phyloP scores from a whole-genome alignment of 805 yeast genomes.

The Myxozyma udenii region DNA sequence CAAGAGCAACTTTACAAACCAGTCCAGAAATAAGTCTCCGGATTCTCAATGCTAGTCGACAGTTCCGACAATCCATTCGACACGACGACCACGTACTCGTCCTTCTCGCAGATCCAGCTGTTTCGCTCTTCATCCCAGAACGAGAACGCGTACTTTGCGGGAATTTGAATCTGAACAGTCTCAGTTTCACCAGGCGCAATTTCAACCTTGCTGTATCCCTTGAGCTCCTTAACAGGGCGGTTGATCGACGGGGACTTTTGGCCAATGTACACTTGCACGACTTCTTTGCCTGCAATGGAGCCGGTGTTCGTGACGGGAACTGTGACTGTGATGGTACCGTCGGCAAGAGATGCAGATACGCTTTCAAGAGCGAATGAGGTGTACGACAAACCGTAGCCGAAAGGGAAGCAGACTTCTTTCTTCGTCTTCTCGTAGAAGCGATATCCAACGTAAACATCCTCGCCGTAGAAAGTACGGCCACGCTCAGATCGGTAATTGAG shows the following conservation, averaged over 20 bases:
- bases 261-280: conserved; percentile 52
- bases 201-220: conserved; percentile 52
- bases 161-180: conserved; percentile 42
- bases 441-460: conserved; percentile 64
- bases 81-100: conserved; percentile 45
- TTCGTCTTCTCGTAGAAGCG: conserved; percentile 55
- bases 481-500: conserved; percentile 50
- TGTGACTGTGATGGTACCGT: background rate
- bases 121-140: conserved; percentile 51
- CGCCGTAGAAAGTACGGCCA: conserved; percentile 60
- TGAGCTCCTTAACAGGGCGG: conserved; percentile 60
- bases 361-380: background rate
- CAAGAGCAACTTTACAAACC: conserved; percentile 27
- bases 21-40: conserved; percentile 31
- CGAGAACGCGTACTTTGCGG: conserved; percentile 52
- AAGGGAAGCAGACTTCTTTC: conserved; percentile 52
- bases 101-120: conserved; percentile 54
- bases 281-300: conserved; percentile 49
- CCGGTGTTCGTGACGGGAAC: conserved; percentile 32
- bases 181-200: conserved; percentile 43
- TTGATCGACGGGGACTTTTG: conserved; percentile 41
- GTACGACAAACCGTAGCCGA: conserved; percentile 63
- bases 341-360: background rate
- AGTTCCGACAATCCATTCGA: conserved; percentile 23
- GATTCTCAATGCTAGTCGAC: conserved; percentile 23